Base-by-base conservation (phyloP, 257 asterid genomes). In the Nicotiana sylvestris region DNA sequence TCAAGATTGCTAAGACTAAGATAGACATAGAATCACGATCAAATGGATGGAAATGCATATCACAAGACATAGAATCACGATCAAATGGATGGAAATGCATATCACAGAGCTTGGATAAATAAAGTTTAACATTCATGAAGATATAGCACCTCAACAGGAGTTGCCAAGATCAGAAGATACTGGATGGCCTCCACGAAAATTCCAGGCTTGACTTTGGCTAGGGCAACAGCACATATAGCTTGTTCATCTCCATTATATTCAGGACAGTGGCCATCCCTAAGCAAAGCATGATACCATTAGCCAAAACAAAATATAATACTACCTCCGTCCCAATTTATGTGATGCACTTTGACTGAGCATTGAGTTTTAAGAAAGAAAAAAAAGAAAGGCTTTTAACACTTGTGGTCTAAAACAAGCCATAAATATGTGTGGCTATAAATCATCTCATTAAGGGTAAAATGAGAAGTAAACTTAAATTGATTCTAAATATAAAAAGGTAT, bases 111-210 rank as follows among this genome's bases (percentile, higher is more conserved):
- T 49, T 74, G 62, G 15, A 74, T 49, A 49, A 49, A 49, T 49
- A 15, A 49, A 74, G 43, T 74, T 27, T 4, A 25, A 46, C 37
- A 76, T 76, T 29, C 64, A 51, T 51, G 46, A 51, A 51, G 46
- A 76, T 27, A 16, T 51, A 81, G 25, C 85, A 95, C 98, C 99
- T 96, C 99, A 46, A 88, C 96, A 56, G 99, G 98, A 92, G 99
- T 96, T 51, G 99, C 98, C 92, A 94, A 87, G 83, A 96, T 91
- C 86, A 96, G 87, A 86, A 96, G 93, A 85, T 90, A 88, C 85
- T 96, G 98, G 84, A 96, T 93, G 82, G 99, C 98, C 87, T 96
- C 99, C 74, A 96, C 88, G 85, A 96, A 96, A 80, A 94, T 89
- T 37, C 98, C 97, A 70, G 97, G 91, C 90, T 89, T 94, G 78